Base-by-base conservation (phyloP, 2,329 filamentous ascomycete species). In the Diaporthe citri region DNA sequence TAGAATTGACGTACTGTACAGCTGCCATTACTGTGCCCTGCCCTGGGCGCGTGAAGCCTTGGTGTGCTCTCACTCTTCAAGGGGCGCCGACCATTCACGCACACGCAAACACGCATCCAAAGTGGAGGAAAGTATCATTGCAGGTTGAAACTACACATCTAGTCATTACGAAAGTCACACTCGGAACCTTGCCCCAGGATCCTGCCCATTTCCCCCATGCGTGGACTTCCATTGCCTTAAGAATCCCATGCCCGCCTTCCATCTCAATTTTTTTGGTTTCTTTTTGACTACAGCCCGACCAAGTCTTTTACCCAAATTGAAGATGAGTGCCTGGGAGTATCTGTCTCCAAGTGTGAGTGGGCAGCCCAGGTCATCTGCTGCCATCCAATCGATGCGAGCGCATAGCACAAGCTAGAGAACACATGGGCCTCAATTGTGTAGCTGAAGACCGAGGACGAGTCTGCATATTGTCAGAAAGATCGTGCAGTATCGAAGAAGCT, bases 1-100 rank as follows among this genome's bases (percentile, higher is more conserved):
- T 89, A 77, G 84, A 25, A 51, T n/a, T 17, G 57, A 48, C n/a
- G 28, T 41, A 22, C 15, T 34, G n/a, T 17, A 25, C 12, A 39
- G 52, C 46, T 67, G 46, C 64, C 71, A 64, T 43, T 51, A 6
- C 69, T 39, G 43, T 20, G 41, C 17, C 25, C 17, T 55, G 56
- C 56, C 41, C 34, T 39, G 17, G 22, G 57, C 22, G 31, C 15
- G 25, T 25, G 7, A n/a, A 25, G 20, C 7, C 9, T 59, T 36
- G 20, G 13, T 22, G 28, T 39, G 17, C 9, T 55, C 4, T 55
- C 52, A 55, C 25, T 20, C 25, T 15, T 5, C 4, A 36, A 36
- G 22, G 8, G 31, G 56, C 5, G 6, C 7, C 31, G 20, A 2
- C 10, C 56, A 39, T 39, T 39, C 36, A 36, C 2, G 12, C 15